A percentile compares a stretch with the other conserved stretches of the same genome.
Conservation (phyloP, 31 red algal species). For the Asparagopsis taxiformis region DNA sequence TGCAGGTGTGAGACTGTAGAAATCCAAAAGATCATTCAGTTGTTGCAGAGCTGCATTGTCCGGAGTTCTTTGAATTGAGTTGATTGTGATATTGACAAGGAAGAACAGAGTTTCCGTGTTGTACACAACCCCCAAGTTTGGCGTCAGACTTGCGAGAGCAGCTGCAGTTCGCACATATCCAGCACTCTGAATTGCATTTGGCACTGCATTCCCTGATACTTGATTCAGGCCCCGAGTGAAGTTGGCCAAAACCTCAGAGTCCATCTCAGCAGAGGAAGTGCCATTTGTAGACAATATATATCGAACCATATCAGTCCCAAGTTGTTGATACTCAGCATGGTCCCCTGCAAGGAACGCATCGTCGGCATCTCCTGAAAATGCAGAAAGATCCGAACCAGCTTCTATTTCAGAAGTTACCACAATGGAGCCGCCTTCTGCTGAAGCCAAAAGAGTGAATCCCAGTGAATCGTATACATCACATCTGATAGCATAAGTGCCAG, state of each 20-base stretch:
- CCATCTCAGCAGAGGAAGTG: constrained; percentile 2
- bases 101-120: constrained; percentile 52
- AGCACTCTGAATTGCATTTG: constrained; percentile 61
- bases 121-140: constrained; percentile 36
- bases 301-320: constrained; percentile 64
- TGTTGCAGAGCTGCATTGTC: constrained; percentile 44
- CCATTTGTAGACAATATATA: constrained; percentile 34
- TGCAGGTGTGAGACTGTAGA: constrained; percentile 58
- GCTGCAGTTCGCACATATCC: constrained; percentile 54
- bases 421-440: constrained; percentile 39
- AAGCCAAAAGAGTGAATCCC: constrained; percentile 41
- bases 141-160: constrained; percentile 53
- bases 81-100: constrained; percentile 61
- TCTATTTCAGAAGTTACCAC: background rate
- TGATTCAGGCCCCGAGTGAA: constrained; percentile 57
- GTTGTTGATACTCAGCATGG: constrained; percentile 52
- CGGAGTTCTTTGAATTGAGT: constrained; percentile 47
- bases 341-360: constrained; percentile 55
- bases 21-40: constrained; percentile 48
- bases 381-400: constrained; percentile 4
- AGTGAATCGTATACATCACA: constrained; percentile 60
- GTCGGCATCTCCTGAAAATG: constrained; percentile 24
- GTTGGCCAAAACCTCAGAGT: constrained; percentile 55
- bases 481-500: constrained; percentile 50
- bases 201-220: constrained; percentile 56